phyloP scores from a whole-genome alignment of 2,329 filamentous ascomycete species.

The Bimuria novae-zelandiae region DNA sequence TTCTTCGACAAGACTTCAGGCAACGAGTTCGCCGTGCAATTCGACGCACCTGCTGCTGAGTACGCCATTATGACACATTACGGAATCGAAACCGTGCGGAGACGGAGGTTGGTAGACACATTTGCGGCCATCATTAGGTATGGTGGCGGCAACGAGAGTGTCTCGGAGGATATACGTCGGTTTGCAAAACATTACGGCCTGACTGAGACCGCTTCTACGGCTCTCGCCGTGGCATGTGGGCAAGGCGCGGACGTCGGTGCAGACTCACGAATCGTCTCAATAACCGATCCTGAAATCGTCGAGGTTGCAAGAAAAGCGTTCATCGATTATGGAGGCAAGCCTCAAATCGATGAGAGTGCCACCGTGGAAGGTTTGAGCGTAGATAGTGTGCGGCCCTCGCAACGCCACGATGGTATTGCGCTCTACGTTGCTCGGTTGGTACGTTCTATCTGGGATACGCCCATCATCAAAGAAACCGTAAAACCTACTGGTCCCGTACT shows the following conservation, averaged over 20 bases:
- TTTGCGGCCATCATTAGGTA: constrained; percentile 81
- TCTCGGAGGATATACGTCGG: constrained; percentile 79
- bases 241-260: constrained; percentile 81
- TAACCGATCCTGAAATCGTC: constrained; percentile 82
- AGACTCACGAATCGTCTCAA: constrained; percentile 70
- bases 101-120: constrained; percentile 85
- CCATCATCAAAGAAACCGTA: constrained; percentile 65
- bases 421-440: constrained; percentile 88
- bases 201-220: constrained; percentile 85
- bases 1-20: constrained; percentile 75
- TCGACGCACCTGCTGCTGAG: constrained; percentile 79
- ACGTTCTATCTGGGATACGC: constrained; percentile 83
- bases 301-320: constrained; percentile 86
- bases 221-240: constrained; percentile 91
- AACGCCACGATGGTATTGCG: constrained; percentile 84
- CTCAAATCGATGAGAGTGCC: constrained; percentile 79
- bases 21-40: constrained; percentile 96
- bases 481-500: constrained; percentile 66
- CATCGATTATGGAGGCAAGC: constrained; percentile 89
- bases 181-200: constrained; percentile 87
- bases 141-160: constrained; percentile 73
- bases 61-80: constrained; percentile 90
- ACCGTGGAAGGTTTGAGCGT: constrained; percentile 66
- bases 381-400: constrained; percentile 84
- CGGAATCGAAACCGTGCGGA: constrained; percentile 83